Evolutionary conservation across 192 early-diverging fungal species (phyloP).

Genomic region (Coemansia sp.): DNA sequence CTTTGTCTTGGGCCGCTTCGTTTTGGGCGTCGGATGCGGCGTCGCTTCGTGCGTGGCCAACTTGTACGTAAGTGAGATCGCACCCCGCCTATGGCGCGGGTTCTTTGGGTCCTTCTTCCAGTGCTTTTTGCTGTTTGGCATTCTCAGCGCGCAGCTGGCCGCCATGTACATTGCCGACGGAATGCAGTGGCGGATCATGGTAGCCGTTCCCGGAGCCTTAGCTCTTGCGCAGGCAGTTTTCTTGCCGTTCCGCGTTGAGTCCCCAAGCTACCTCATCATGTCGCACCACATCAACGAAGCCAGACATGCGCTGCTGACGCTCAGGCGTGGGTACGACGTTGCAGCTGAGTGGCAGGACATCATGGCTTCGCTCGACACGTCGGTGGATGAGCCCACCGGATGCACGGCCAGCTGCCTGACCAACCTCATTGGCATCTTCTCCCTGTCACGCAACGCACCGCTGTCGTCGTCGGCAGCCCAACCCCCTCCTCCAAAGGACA

Average conservation of each 20-base stretch:
- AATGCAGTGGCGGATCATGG: conserved; percentile 68
- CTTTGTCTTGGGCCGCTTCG: conserved; percentile 70
- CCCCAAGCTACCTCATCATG: conserved; percentile 66
- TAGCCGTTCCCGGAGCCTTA: conserved; percentile 59
- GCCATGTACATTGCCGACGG: conserved; percentile 55
- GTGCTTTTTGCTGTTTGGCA: conserved; percentile 69
- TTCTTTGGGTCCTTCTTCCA: conserved; percentile 72
- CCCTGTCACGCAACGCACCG: background rate
- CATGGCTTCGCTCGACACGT: conserved; percentile 30
- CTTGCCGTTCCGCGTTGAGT: conserved; percentile 66
- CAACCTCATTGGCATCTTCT: background rate
- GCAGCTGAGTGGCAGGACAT: conserved; percentile 62
- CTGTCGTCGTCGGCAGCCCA: background rate
- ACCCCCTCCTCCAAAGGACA: background rate
- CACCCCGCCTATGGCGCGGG: conserved; percentile 66
- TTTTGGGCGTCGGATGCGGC: conserved; percentile 71
- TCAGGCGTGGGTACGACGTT: conserved; percentile 60
- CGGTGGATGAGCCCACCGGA: background rate
- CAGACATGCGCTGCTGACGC: conserved; percentile 58
- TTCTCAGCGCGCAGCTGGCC: conserved; percentile 64
- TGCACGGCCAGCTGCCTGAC: background rate
- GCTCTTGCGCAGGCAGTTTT: conserved; percentile 60
- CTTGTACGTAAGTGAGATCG: conserved; percentile 73
- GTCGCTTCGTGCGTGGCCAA: conserved; percentile 55
- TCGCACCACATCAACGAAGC: conserved; percentile 61